Evolutionary conservation across 1,139 yeast species (phyloP), one percentile per base, ranked within the genome.

Genomic region (Blastobotrys capitulatus): DNA sequence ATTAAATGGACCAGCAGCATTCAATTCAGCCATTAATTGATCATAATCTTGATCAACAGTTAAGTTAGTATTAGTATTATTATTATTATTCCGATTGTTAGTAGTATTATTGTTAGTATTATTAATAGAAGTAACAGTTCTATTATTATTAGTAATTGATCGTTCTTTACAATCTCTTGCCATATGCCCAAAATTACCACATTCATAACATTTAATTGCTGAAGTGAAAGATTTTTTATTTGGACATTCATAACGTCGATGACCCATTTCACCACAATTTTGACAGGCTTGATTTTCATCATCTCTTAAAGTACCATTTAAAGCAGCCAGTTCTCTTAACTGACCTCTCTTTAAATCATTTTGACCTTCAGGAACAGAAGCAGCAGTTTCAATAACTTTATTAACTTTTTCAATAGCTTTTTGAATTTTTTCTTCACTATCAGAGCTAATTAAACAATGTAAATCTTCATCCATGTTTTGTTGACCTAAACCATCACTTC

Each of bases 271-370:
- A 13, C 87, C 86, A 65, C 82, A 75, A 54, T 64, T 59, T 58
- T 74, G 69, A 72, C 96, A 72, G 60, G 87, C 74, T 65, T 83
- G 72, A 65, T 82, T 70, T 71, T 89, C 83, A 51, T 81, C 86
- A 60, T 87, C 96, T 49, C 97, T 76, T 45, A 89, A 74, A 0
- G 98, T 94, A 68, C 99, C 99, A 70, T 92, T 94, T 52, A 92
- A 74, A 15, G 87, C 83, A 0, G 99, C 99, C 59, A 94, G 74
- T 61, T 92, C 96, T 55, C 96, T 76, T 56, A 94, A 74, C 65
- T 94, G 99, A 42, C 86, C 89, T 50, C 97, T 74, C 64, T 94
- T 94, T 66, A 87, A 75, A 56, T 88, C 96, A 67, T 92, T 92
- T 63, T 88, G 95, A 1, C 96, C 96, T 57, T 84, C 92, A 1